phyloP scores from a whole-genome alignment of 495 filamentous ascomycete species.

The Thozetella sp. region DNA sequence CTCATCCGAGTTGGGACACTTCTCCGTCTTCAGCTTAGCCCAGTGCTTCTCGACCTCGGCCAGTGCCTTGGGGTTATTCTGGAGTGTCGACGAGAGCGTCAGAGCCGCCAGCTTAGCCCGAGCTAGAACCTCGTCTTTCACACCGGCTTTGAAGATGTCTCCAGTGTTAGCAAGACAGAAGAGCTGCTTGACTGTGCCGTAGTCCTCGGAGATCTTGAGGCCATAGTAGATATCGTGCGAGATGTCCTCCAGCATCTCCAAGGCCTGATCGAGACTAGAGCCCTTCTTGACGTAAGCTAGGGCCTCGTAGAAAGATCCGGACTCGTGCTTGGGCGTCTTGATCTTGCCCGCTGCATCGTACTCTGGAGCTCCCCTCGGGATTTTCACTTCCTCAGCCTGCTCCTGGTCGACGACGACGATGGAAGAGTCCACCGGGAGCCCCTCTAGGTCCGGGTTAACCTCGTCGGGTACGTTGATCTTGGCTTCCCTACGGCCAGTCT shows the following conservation, averaged over 20 bases:
- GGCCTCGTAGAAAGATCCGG: constrained; percentile 39
- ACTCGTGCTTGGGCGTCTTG: constrained; percentile 39
- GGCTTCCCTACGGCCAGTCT: constrained; percentile 64
- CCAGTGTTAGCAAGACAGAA: constrained; percentile 36
- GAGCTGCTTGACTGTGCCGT: constrained; percentile 40
- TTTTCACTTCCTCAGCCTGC: constrained; percentile 19
- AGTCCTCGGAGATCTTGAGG: constrained; percentile 57
- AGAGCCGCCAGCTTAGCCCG: constrained; percentile 50
- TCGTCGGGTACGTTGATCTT: constrained; percentile 58
- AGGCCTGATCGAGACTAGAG: constrained; percentile 32
- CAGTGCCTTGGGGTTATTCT: constrained; percentile 67
- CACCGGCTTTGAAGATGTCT: constrained; percentile 12
- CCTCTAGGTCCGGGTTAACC: constrained; percentile 38
- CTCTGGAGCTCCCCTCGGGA: constrained; percentile 38
- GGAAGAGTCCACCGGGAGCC: constrained; percentile 46
- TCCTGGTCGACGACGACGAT: constrained; percentile 45
- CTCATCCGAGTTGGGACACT: constrained; percentile 16
- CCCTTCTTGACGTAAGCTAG: constrained; percentile 44
- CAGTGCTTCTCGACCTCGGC: constrained; percentile 43
- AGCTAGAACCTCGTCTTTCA: constrained; percentile 10
- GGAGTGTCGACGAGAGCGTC: constrained; percentile 53
- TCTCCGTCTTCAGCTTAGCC: constrained; percentile 26
- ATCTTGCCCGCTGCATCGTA: constrained; percentile 54
- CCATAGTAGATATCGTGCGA: constrained; percentile 72
- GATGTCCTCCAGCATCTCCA: constrained; percentile 57